Evolutionary conservation across 768 basidiomycete species (phyloP), one percentile per base, ranked within the genome.

Genomic region (Amanita muscaria): DNA sequence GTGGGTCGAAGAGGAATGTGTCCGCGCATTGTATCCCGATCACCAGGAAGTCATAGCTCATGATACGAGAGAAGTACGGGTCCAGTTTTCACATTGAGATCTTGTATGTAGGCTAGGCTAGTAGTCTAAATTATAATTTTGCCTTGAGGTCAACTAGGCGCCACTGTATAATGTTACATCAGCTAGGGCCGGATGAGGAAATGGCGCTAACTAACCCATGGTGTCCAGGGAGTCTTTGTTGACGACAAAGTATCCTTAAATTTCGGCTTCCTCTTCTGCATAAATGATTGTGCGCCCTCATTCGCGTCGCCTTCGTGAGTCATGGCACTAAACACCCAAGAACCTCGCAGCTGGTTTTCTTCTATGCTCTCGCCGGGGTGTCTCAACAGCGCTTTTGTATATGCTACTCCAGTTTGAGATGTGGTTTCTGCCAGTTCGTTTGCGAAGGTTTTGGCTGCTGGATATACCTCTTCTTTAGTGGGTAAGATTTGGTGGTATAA

Each of bases 1-100:
- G 39, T 84, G 81, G 80, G 57, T 51, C 37, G 83, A 85, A 54
- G 67, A 63, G 30, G 86, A 88, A 52, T 65, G 79, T 1, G 72
- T 88, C 16, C 77, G 67, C 48, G 83, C 84, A 1, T 36, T 88
- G 35, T 88, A 87, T 55, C 54, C 60, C 5, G 71, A 79, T 49
- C 60, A 64, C 39, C 63, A 68, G 38, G 76, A 77, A 37, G 57
- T 76, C 1, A 57, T 83, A n/a, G 73, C 67, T 0, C n/a, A n/a
- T n/a, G n/a, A n/a, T n/a, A n/a, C n/a, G n/a, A n/a, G n/a, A n/a
- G n/a, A n/a, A n/a, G n/a, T n/a, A n/a, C n/a, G n/a, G n/a, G 27
- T 29, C 27, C 27, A 29, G 27, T 29, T 29, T 12, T 12, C 6
- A 29, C 27, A 29, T 29, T 29, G 7, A 29, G 6, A 29, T 12